Base-by-base conservation (phyloP, 306 rosid species). In the Quillaja saponaria region DNA sequence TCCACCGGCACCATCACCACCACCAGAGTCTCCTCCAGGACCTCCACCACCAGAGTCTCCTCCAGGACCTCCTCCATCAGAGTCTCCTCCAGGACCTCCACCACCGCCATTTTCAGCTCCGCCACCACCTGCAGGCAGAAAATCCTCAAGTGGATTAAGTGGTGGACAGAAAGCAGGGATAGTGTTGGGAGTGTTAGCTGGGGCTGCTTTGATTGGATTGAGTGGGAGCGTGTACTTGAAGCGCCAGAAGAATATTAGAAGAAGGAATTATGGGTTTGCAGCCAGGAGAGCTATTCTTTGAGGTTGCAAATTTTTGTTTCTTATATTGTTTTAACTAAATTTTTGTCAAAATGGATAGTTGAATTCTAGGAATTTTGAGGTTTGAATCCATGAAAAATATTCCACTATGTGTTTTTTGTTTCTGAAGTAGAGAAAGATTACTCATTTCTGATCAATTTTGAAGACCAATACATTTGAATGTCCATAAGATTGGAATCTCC, bases 111-210 rank as follows among this genome's bases (percentile, higher is more conserved):
- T 50, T 6, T 34, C 37, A 1, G 17, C 56, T 37, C 35, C 53
- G 34, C 44, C 50, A 33, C 15, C 13, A 56, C 13, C 67, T 10
- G 34, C 41, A 14, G 40, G 7, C 40, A 10, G 6, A 10, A 39
- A 53, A 53, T 17, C 34, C 16, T 62, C 62, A 5, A 31, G 75
- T 15, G 80, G 74, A 57, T 48, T 67, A 33, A 77, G 55, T 47
- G 86, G 71, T 6, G 76, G 78, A 35, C 74, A 78, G 37, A 81
- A 81, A 71, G 78, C 76, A 10, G 86, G 74, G 15, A 16, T 78
- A 10, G 81, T 20, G 7, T 47, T 74, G 7, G 86, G 76, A 70
- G 78, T 71, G 56, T 16, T 71, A 33, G 20, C 49, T 0, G 86
- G 71, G 47, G 75, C 15, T 40, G 76, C 54, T 15, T 39, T 71